Evolutionary conservation across 2,329 filamentous ascomycete genomes (phyloP).

Genomic region (Chrysoporthe deuterocubensis): DNA sequence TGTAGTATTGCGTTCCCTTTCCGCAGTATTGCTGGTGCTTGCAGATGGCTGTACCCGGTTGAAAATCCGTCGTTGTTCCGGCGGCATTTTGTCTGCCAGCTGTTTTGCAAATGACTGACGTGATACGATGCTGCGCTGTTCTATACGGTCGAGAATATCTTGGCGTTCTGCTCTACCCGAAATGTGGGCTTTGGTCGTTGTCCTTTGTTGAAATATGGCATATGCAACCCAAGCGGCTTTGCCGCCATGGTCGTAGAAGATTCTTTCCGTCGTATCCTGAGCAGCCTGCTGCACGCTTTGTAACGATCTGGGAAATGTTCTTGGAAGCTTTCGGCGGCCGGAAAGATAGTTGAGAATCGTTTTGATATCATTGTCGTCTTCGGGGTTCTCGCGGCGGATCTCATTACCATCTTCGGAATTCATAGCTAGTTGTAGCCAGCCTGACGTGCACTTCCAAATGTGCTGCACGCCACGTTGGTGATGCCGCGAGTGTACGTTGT

Average conservation of each 20-base stretch:
- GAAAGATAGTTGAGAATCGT: not conserved
- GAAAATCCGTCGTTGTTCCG: not conserved
- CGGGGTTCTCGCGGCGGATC: too few species aligned
- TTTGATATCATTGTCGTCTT: not conserved
- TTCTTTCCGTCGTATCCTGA: not conserved
- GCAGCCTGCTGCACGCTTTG: not conserved
- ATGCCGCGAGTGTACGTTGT: too few species aligned
- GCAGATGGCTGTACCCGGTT: not conserved
- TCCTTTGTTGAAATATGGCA: not conserved
- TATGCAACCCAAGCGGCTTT: constrained; percentile 3
- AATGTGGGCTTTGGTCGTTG: not conserved
- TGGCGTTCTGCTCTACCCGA: constrained; percentile 2
- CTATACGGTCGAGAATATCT: constrained; percentile 4
- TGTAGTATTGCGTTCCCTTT: not conserved
- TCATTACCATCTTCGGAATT: too few species aligned
- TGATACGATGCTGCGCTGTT: constrained; percentile 8
- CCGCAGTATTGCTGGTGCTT: not conserved
- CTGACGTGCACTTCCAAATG: too few species aligned
- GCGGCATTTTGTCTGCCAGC: not conserved
- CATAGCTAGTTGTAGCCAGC: too few species aligned
- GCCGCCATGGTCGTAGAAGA: constrained; percentile 7
- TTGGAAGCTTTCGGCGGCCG: not conserved
- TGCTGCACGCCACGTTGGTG: too few species aligned
- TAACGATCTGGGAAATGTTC: not conserved
- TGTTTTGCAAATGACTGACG: not conserved